These are phyloP conservation scores for Peterozyma xylosa DNA, from an alignment of 805 yeast genomes.

Conservation along the genomic window DNA sequence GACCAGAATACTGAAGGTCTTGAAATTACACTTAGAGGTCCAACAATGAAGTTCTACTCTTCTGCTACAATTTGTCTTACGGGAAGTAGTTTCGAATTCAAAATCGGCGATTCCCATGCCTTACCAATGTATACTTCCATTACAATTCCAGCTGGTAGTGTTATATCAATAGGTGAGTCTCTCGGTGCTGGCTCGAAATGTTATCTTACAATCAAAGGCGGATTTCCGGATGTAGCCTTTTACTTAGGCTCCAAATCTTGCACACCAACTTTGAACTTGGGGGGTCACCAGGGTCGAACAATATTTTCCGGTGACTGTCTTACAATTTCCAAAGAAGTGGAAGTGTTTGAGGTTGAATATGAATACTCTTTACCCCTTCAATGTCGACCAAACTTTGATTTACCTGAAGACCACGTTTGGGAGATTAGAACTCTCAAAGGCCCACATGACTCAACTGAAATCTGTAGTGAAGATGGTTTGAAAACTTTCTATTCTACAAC, in stretches of 20 bases:
- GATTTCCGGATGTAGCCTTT: constrained; percentile 20
- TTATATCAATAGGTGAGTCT: constrained; percentile 17
- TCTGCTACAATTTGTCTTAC: constrained; percentile 16
- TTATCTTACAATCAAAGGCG: constrained; percentile 22
- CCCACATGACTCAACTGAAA: constrained; percentile 22
- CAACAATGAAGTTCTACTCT: constrained; percentile 17
- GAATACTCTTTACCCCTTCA: constrained; percentile 13
- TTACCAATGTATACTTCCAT: constrained; percentile 18
- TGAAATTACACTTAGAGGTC: constrained; percentile 20
- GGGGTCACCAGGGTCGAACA: constrained; percentile 24
- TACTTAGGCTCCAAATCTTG: constrained; percentile 22
- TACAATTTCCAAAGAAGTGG: constrained; percentile 6
- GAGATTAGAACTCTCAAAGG: constrained; percentile 18
- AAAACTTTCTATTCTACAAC: constrained; percentile 13
- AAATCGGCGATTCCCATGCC: constrained; percentile 6
- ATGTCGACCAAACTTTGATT: constrained; percentile 12
- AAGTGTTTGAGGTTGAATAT: constrained; percentile 1
- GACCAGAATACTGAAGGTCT: constrained; percentile 13
- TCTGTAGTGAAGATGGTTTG: constrained; percentile 17
- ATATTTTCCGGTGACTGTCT: constrained; percentile 22
- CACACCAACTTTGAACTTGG: constrained; percentile 18
- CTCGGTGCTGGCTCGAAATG: constrained; percentile 12
- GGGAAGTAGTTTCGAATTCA: constrained; percentile 17
- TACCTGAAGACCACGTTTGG: constrained; percentile 12
- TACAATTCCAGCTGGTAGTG: constrained; percentile 14